Base-by-base conservation (phyloP, 2,329 filamentous ascomycete genomes). In the Hypoxylon sp. region DNA sequence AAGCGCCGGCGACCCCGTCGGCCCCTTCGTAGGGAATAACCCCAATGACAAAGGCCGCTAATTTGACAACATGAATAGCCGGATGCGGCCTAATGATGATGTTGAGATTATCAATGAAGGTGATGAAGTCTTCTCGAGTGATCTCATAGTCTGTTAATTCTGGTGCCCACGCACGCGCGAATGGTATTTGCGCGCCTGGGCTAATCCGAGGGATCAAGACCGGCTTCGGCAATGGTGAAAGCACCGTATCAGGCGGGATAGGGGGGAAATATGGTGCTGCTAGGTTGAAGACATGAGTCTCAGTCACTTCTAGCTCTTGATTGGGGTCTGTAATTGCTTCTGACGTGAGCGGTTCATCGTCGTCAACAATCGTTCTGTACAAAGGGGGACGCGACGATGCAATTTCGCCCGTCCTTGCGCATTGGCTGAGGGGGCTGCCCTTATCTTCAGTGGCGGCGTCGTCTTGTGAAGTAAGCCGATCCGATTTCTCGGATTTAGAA, bases 41-140 rank as follows among this genome's bases (percentile, higher is more conserved):
- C 0, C 73, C 62, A 3, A 78, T 51, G 6, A 72, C 55, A 14
- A 74, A 61, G 3, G 76, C 73, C 2, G 73, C 70, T 3, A 75
- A 24, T 31, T 75, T 66, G 13, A 78, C 35, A 11, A 75, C 64
- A 52, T 75, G 72, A 2, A 78, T 59, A 10, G 75, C 77, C 11
- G 77, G 74, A 13, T 76, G 70, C 1, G 79, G 75, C 1, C 78
- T 71, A 9, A 78, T 75, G 10, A 78, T 74, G 2, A 79, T 73
- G 60, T 82, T 82, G 8, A 82, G 73, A 22, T 74, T 74, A 69
- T 82, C 80, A 64, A 81, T 73, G 66, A 80, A 80, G 14, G 74
- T 66, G 8, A 81, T 59, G 47, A 79, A 79, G 26, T 74, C 70
- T 6, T 66, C 57, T 42, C 59, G 65, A 10, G 66, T 66, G 51